Evolutionary conservation across 371 early-diverging fungal genomes (phyloP).

Genomic region (Mortierella sp.): DNA sequence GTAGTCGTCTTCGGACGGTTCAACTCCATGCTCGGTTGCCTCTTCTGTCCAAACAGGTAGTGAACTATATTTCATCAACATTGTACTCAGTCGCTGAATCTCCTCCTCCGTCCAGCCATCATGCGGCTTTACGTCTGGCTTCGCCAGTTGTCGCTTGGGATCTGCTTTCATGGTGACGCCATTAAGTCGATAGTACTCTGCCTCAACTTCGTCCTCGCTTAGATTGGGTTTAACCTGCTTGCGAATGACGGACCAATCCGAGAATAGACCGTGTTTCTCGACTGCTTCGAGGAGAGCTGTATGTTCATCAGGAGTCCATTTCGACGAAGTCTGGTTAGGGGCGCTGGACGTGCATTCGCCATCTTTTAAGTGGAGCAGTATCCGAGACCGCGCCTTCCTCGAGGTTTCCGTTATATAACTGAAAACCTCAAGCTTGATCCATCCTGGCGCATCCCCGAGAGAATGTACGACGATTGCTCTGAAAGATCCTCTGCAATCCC

Average conservation of each 20-base stretch:
- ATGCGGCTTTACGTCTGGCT: background rate
- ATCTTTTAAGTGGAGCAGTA: background rate
- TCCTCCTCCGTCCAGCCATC: constrained; percentile 45
- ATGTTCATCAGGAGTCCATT: constrained; percentile 44
- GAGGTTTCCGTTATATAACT: constrained; percentile 22
- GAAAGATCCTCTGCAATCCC: constrained; percentile 16
- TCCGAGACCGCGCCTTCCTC: constrained; percentile 15
- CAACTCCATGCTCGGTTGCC: constrained; percentile 17
- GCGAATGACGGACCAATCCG: constrained; percentile 37
- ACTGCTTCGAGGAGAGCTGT: constrained; percentile 35
- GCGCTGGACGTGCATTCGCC: background rate
- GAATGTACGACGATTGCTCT: constrained; percentile 19
- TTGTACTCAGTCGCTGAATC: constrained; percentile 13
- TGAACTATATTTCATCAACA: constrained; percentile 39
- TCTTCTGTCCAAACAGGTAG: constrained; percentile 19
- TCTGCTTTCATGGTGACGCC: constrained; percentile 22
- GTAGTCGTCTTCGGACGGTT: constrained; percentile 19
- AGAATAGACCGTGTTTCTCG: constrained; percentile 43
- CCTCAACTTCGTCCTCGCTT: constrained; percentile 32
- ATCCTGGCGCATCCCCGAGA: constrained; percentile 37
- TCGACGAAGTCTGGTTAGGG: background rate
- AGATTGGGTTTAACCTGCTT: constrained; percentile 36
- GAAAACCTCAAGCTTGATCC: constrained; percentile 39
- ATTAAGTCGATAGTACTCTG: constrained; percentile 42
- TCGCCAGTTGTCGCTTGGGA: background rate